Evolutionary conservation across 306 rosid genomes (phyloP), one percentile per base, ranked within the genome.

Genomic region (Sesbania bispinosa): DNA sequence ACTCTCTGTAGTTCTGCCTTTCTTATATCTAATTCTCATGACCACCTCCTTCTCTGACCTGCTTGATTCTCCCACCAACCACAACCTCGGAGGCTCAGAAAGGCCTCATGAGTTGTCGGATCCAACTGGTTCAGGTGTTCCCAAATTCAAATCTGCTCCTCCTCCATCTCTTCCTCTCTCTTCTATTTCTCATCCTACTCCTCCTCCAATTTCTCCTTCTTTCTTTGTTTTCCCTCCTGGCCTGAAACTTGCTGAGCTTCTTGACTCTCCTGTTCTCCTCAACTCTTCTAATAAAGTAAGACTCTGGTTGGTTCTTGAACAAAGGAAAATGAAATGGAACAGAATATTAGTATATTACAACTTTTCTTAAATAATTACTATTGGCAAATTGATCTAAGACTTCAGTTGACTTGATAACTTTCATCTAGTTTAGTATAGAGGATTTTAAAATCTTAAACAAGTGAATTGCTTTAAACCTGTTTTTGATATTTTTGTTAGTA

Each of bases 261-360:
- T 94, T 5, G 97, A 94, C 75, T 94, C 99, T 6, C 99, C 99
- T 5, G 91, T 91, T 23, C 94, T 90, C 10, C 84, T 90, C n/a
- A 80, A 54, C 65, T 15, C 87, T 48, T 88, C 89, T 55, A 79
- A 87, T 54, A 78, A 87, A 72, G 98, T 94, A 71, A 74, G 96
- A 46, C 23, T 26, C 47, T 26, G 33, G 16, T 29, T 21, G 4
- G 15, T 23, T 14, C 52, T 63, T 42, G 36, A 62, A 7, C 13
- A 15, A 3, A 18, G 55, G n/a, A 48, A 48, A 18, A 2, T 3
- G 2, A 19, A 71, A 18, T 21, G 2, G 21, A 24, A 21, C 13
- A 20, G 1, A 10, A 0, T 24, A 10, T n/a, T n/a, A n/a, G n/a
- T n/a, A n/a, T n/a, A n/a, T 59, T 5, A 32, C n/a, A 32, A 19